Base-by-base conservation (phyloP, 768 basidiomycete species). In the Naematelia aurantialba region DNA sequence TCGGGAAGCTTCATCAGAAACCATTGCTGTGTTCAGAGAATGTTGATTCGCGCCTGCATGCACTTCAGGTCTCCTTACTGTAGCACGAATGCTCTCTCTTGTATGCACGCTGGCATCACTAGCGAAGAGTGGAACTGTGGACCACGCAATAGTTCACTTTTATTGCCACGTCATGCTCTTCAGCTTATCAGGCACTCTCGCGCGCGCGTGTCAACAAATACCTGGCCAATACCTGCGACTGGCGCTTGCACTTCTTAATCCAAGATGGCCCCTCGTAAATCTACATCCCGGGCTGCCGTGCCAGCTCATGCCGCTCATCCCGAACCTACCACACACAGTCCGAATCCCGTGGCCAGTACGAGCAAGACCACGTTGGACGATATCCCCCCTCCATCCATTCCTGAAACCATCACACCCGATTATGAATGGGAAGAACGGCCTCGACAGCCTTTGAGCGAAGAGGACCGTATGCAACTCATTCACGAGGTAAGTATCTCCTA, bases 351-450 rank as follows among this genome's bases (percentile, higher is more conserved):
- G 1, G 58, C 54, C 12, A 48, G 47, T 14, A 62, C 67, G 22
- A 70, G 63, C 29, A 65, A 62, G 50, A 50, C 39, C 14, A 62
- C 59, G 1, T 24, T 64, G 8, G 54, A 62, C 44, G 44, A 21
- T 2, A 56, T 73, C 10, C 71, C 66, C 14, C 45, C 64, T 8
- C 11, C 55, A 8, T 51, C 61, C 14, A 17, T 70, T 1, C 62
- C 72, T 12, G 60, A 67, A 26, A 62, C 52, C 25, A 52, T 72
- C 21, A 74, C 74, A 12, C 70, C 74, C 2, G 67, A 47, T 1
- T 72, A 68, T 46, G 55, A 42, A 24, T 55, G 44, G 30, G n/a
- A 19, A 21, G 26, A 52, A 5, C 13, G 42, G 25, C 52, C 51
- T 14, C 21, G 27, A n/a, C 25, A 25, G 14, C n/a, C 30, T 1